phyloP scores from a whole-genome alignment of 805 yeast genomes.

The Hanseniaspora clermontiae region DNA sequence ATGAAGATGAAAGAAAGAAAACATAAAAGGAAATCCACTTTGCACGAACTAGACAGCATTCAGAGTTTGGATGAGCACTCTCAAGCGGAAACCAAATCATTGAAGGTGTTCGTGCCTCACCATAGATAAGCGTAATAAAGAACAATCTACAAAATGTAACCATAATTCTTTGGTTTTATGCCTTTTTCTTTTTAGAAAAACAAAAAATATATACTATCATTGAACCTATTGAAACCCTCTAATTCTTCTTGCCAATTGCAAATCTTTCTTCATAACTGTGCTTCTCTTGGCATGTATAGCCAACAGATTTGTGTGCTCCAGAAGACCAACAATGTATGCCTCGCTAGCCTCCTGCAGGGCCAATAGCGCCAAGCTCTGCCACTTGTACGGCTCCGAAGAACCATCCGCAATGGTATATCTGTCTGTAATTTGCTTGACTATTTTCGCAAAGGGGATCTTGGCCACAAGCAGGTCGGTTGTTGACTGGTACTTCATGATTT shows the following conservation, averaged over 20 bases:
- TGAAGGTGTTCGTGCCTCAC: constrained; percentile 12
- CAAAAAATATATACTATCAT: background rate
- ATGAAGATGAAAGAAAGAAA: constrained; percentile 8
- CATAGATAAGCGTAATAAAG: background rate
- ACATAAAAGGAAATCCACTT: background rate
- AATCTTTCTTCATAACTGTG: constrained; percentile 76
- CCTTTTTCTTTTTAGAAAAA: background rate
- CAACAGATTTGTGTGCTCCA: constrained; percentile 66
- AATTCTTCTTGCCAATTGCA: constrained; percentile 65
- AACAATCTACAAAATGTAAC: background rate
- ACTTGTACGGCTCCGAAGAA: constrained; percentile 40
- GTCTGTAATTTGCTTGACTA: constrained; percentile 62
- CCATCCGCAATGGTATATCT: constrained; percentile 32
- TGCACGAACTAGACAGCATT: background rate
- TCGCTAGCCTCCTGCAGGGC: constrained; percentile 76
- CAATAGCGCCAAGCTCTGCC: constrained; percentile 68
- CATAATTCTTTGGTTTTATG: background rate
- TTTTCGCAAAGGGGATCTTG: constrained; percentile 64
- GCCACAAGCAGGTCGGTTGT: constrained; percentile 55
- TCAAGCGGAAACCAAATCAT: background rate
- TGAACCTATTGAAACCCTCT: constrained; percentile 38
- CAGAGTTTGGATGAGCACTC: background rate
- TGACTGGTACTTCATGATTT: constrained; percentile 55
- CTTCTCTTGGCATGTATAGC: constrained; percentile 73
- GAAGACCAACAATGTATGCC: constrained; percentile 56